Evolutionary conservation across 305 asterid species (phyloP).

Genomic region (Plantago rigida): DNA sequence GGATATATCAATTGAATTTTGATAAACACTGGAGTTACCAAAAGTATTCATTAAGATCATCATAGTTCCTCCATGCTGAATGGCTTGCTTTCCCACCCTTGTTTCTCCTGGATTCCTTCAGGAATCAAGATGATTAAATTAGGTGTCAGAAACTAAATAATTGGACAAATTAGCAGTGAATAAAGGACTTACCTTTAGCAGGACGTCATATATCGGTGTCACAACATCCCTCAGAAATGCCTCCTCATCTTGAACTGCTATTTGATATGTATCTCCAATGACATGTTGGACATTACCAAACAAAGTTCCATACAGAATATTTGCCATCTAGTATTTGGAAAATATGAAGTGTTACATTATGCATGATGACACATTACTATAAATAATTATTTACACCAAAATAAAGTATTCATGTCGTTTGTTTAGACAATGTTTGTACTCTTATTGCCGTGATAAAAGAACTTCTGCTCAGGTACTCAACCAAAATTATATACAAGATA

Average conservation of each 20-base stretch:
- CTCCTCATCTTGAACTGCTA: constrained; percentile 55
- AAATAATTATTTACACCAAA: constrained; percentile 15
- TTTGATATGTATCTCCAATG: constrained; percentile 53
- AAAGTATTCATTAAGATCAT: constrained; percentile 90
- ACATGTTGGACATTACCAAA: constrained; percentile 55
- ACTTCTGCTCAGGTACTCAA: too few relatives aligned
- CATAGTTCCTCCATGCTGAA: constrained; percentile 94
- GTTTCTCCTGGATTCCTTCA: constrained; percentile 89
- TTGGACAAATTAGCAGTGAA: constrained; percentile 17
- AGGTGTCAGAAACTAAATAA: constrained; percentile 19
- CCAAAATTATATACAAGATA: too few relatives aligned
- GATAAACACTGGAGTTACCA: constrained; percentile 51
- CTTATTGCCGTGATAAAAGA: too few relatives aligned
- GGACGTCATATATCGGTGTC: constrained; percentile 77
- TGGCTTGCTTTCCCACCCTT: constrained; percentile 84
- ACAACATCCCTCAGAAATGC: constrained; percentile 74
- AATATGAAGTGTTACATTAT: constrained; percentile 25
- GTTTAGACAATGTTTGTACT: too few relatives aligned
- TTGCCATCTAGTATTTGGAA: constrained; percentile 64
- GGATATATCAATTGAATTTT: background rate
- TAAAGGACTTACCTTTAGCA: constrained; percentile 50
- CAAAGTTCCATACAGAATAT: constrained; percentile 60
- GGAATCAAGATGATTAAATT: constrained; percentile 34
- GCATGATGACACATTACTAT: constrained; percentile 13
- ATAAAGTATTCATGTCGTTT: background rate